Percentiles rank a stretch among this genome's conserved stretches.
phyloP scores from a whole-genome alignment of 164 flowering plant species.

The Platanus orientalis region DNA sequence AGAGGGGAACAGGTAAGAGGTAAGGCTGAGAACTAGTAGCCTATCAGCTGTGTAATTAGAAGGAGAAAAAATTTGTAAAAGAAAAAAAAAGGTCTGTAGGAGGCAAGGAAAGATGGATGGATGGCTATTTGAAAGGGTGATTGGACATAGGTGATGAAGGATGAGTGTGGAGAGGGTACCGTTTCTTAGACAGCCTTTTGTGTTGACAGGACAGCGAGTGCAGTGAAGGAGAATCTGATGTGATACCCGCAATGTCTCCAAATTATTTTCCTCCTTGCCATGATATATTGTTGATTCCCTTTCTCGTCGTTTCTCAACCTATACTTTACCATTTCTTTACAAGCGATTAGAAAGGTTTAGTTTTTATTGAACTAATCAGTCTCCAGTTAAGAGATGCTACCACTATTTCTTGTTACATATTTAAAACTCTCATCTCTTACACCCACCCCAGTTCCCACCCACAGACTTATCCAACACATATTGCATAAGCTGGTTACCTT shows the following conservation, averaged over 20 bases:
- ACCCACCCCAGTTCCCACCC: no score
- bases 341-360: background rate
- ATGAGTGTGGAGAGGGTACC: slow-evolving; percentile 1
- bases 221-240: slow-evolving; percentile 9
- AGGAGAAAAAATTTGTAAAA: no score
- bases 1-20: no score
- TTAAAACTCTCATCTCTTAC: no score
- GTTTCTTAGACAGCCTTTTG: slow-evolving; percentile 5
- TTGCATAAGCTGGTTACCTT: no score
- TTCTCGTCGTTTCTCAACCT: background rate
- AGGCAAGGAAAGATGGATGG: background rate
- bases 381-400: background rate
- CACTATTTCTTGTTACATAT: no score
- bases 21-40: no score
- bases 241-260: background rate
- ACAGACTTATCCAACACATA: no score
- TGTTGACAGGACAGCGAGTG: slow-evolving; percentile 1
- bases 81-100: no score
- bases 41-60: no score
- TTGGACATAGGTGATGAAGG: background rate
- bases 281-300: background rate
- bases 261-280: background rate
- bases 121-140: background rate
- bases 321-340: background rate
- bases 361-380: background rate